These are phyloP conservation scores for Phytophthora quininea DNA, from an alignment of 352 stramenopile genomes.

Conservation along the genomic window DNA sequence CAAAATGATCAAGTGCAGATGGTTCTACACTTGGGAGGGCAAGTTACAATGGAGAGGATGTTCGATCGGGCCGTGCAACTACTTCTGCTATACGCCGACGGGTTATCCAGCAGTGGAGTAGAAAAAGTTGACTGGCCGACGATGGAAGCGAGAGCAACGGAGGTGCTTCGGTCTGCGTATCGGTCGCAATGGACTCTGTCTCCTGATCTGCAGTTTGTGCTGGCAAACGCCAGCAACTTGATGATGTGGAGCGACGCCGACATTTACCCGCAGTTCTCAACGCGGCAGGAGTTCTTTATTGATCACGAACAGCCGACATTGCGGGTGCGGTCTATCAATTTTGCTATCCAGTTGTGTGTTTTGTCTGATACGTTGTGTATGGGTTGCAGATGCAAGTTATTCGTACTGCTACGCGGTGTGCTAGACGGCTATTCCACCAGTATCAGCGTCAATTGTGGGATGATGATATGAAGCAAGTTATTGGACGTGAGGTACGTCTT, in stretches of 20 bases:
- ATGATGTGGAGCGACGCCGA: conserved; percentile 87
- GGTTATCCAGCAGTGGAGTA: conserved; percentile 8
- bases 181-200: conserved; percentile 69
- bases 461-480: conserved; percentile 54
- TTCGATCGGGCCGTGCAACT: conserved; percentile 73
- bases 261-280: conserved; percentile 73
- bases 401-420: conserved; percentile 65
- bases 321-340: too few species aligned
- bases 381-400: conserved; percentile 75
- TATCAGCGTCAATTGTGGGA: conserved; percentile 87
- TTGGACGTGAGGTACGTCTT: conserved; percentile 35
- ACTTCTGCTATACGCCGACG: conserved; percentile 58
- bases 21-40: conserved; percentile 72
- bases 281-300: conserved; percentile 53
- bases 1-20: conserved; percentile 37
- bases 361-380: conserved; percentile 1
- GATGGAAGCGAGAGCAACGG: conserved; percentile 56
- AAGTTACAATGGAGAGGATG: conserved; percentile 68
- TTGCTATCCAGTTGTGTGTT: too few species aligned
- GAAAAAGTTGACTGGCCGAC: conserved; percentile 35
- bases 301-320: conserved; percentile 69
- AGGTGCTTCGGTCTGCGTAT: conserved; percentile 69
- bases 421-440: conserved; percentile 68
- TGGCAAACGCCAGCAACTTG: conserved; percentile 73
- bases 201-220: conserved; percentile 49